Conservation (phyloP, 2,329 filamentous ascomycete genomes). For the Scedosporium aurantiacum region DNA sequence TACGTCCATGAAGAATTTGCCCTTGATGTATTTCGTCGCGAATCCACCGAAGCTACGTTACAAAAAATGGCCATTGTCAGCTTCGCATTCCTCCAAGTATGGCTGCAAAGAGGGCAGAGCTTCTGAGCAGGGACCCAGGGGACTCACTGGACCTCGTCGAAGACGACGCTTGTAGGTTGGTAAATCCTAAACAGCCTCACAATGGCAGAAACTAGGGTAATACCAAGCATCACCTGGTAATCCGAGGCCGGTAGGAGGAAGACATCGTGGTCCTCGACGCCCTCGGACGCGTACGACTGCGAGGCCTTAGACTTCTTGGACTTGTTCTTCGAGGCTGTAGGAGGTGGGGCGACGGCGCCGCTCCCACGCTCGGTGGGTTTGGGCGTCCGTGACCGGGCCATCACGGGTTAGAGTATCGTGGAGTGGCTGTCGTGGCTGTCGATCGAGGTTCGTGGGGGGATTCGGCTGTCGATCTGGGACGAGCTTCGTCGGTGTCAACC, state of each 20-base stretch:
- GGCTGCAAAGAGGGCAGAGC: background rate
- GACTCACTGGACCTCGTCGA: conserved; percentile 96
- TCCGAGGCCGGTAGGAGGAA: conserved; percentile 76
- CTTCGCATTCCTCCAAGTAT: background rate
- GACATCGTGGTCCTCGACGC: conserved; percentile 82
- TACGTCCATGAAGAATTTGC: conserved; percentile 99
- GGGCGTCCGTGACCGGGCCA: conserved; percentile 5
- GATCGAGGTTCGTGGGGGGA: background rate
- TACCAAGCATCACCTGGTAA: conserved; percentile 61
- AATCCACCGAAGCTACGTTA: conserved; percentile 81
- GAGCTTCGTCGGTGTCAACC: background rate
- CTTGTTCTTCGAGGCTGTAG: conserved; percentile 22
- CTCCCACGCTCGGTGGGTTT: background rate
- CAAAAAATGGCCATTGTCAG: background rate
- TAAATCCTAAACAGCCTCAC: conserved; percentile 94
- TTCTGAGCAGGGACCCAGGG: conserved; percentile 1
- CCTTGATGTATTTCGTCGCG: conserved; percentile 98
- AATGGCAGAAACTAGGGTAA: conserved; percentile 65
- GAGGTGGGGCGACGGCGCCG: background rate
- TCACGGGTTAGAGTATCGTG: background rate
- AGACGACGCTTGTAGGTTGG: conserved; percentile 90
- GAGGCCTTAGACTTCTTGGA: conserved; percentile 25
- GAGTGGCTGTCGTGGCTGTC: background rate
- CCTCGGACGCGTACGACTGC: conserved; percentile 61
- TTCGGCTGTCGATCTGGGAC: too few species aligned